Evolutionary conservation across 2,329 filamentous ascomycete species (phyloP), one percentile per base, ranked within the genome.

Genomic region (Chaetomiaceae sp.): DNA sequence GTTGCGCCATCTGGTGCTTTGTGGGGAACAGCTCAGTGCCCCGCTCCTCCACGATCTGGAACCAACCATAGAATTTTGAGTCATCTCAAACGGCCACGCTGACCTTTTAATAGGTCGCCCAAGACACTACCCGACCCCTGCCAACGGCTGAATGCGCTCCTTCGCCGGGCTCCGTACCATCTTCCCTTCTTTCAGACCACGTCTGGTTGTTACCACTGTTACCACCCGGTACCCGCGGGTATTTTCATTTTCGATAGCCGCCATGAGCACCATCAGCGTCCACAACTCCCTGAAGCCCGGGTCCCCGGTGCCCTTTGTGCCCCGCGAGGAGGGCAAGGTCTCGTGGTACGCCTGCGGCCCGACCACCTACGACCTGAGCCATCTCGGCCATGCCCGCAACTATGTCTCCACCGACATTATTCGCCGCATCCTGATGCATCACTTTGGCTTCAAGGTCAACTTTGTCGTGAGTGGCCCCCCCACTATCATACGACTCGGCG

Each of bases 401-500:
- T 95, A 95, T 78, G 87, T 95, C 56, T 88, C 85, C 44, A 92
- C 88, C 40, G 90, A 96, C 68, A 90, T 95, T 57, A 83, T 95
- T 60, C 81, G 90, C 55, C 83, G 90, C 62, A 88, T 95, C 61
- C 71, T 95, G 68, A 75, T 79, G 63, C 83, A 92, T 67, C 92
- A 93, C 70, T 95, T 95, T 66, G 81, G 82, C 55, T 93, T 87
- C 67, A 74, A 89, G 37, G 81, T 96, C 58, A 82, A 84, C 54
- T 95, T 95, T 70, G 87, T 95, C 58, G 58, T 60, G 20, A 44
- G 54, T 57, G 20, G 10, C n/a, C n/a, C n/a, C n/a, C n/a, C n/a
- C n/a, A n/a, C n/a, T n/a, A n/a, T n/a, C n/a, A n/a, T n/a, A n/a
- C 13, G 16, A 19, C 5, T 8, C 14, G 4, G 14, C 12, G 17